Evolutionary conservation across 805 yeast genomes (phyloP), one percentile per base, ranked within the genome.

Genomic region (Candida piceae): DNA sequence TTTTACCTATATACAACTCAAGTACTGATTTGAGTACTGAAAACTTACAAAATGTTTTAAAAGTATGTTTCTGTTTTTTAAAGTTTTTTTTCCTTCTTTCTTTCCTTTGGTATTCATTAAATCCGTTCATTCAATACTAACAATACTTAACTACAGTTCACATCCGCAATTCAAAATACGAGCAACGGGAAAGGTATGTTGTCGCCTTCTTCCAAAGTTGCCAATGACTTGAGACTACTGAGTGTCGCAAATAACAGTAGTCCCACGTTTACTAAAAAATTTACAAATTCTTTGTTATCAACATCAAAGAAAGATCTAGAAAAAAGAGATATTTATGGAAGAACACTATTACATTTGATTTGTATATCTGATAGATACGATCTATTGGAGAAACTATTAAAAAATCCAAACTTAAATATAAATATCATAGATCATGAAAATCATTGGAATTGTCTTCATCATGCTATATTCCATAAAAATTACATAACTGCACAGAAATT

Each of bases 391-490:
- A 62, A 63, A 16, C 45, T 83, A 7, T 56, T 82, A 27, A 66
- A 64, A 35, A 70, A 72, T 43, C 67, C 70, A 7, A 67, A 70
- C 13, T 51, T 73, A 16, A 76, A 78, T 36, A 46, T 69, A 2
- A 48, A 60, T 3, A 49, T 70, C 0, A 59, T 66, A 2, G 96
- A 89, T 56, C 64, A 64, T 35, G 96, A 88, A 57, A 85, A 76
- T 52, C 83, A 86, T 2, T 88, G 94, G 82, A 83, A 84, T 29
- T 76, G 86, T 18, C 64, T 89, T 20, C 96, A 89, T 57, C 73
- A 78, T 41, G 76, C 87, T 4, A 62, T 84, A 11, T 74, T 66
- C 45, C 62, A 72, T 43, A 83, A 78, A 23, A 67, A 80, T 37
- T 60, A 80, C 29, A 52, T 70, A 15, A 72, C 82, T 51, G 78